Evolutionary conservation across 305 asterid genomes (phyloP).

Genomic region (Fraxinus greggii): DNA sequence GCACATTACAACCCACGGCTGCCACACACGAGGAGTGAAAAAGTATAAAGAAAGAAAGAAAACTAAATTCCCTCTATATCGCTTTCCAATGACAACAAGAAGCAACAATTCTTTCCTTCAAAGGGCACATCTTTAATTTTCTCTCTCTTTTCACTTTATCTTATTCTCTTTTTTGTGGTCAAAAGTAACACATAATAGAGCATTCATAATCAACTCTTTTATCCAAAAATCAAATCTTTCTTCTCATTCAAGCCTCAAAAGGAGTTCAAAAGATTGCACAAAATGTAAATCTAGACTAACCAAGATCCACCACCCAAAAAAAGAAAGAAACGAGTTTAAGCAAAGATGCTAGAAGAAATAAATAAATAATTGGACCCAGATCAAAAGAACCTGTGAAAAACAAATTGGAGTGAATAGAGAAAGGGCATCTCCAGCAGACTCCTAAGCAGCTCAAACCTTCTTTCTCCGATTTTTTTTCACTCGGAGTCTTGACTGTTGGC

Average conservation of each 20-base stretch:
- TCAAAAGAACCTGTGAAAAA: slow-evolving; percentile 27
- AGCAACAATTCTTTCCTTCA: slow-evolving; percentile 38
- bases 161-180: slow-evolving; percentile 45
- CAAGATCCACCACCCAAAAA: neutral
- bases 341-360: slow-evolving; percentile 27
- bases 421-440: slow-evolving; percentile 36
- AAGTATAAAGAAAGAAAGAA: slow-evolving; percentile 29
- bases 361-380: slow-evolving; percentile 25
- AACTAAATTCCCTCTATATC: neutral
- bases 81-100: slow-evolving; percentile 35
- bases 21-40: slow-evolving; percentile 29
- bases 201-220: slow-evolving; percentile 41
- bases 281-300: neutral
- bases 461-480: slow-evolving; percentile 5
- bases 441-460: slow-evolving; percentile 15
- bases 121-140: slow-evolving; percentile 27
- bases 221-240: slow-evolving; percentile 33
- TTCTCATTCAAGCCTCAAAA: slow-evolving; percentile 37
- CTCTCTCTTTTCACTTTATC: slow-evolving; percentile 39
- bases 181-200: slow-evolving; percentile 47
- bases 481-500: slow-evolving; percentile 19
- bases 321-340: slow-evolving; percentile 2
- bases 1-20: neutral
- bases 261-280: neutral
- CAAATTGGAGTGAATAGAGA: slow-evolving; percentile 32